A percentile compares a stretch with the other conserved stretches of the same genome.
phyloP scores from a whole-genome alignment of 805 yeast species.

The Candida vartiovaarae region DNA sequence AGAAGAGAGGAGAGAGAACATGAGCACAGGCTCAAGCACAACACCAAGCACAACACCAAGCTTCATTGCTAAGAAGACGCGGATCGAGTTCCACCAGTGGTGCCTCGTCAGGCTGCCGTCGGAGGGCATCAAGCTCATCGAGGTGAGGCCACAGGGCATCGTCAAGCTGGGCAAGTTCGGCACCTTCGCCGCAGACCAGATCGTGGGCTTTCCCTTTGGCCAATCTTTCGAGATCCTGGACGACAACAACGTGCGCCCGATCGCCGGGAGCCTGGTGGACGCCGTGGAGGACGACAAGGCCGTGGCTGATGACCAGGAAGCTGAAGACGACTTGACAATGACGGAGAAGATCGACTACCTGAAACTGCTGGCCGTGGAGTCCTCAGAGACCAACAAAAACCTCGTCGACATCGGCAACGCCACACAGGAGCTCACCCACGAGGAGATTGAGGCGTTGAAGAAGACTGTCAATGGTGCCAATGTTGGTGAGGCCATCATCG shows the following conservation, averaged over 20 bases:
- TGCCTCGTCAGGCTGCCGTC: constrained; percentile 77
- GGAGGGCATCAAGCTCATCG: constrained; percentile 66
- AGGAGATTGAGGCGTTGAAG: constrained; percentile 83
- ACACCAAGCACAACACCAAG: background rate
- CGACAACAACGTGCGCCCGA: constrained; percentile 43
- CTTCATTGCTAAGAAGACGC: constrained; percentile 14
- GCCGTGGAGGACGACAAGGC: constrained; percentile 21
- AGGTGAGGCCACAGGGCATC: constrained; percentile 50
- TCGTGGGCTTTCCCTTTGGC: constrained; percentile 80
- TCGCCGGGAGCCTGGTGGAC: constrained; percentile 30
- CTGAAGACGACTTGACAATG: constrained; percentile 21
- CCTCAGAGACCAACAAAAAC: constrained; percentile 59
- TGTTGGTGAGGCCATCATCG: constrained; percentile 72
- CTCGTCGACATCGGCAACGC: constrained; percentile 59
- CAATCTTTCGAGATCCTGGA: constrained; percentile 80
- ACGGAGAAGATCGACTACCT: constrained; percentile 21
- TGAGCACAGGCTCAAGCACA: too few species aligned
- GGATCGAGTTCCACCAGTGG: constrained; percentile 22
- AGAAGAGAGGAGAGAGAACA: too few species aligned
- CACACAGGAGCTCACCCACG: constrained; percentile 65
- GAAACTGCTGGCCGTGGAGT: constrained; percentile 27
- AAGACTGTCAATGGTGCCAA: constrained; percentile 52
- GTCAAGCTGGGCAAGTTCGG: constrained; percentile 91
- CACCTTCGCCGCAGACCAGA: constrained; percentile 61
- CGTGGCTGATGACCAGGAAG: constrained; percentile 14